Conservation (phyloP, 139 green algal genomes). For the Coccomyxa sp. region DNA sequence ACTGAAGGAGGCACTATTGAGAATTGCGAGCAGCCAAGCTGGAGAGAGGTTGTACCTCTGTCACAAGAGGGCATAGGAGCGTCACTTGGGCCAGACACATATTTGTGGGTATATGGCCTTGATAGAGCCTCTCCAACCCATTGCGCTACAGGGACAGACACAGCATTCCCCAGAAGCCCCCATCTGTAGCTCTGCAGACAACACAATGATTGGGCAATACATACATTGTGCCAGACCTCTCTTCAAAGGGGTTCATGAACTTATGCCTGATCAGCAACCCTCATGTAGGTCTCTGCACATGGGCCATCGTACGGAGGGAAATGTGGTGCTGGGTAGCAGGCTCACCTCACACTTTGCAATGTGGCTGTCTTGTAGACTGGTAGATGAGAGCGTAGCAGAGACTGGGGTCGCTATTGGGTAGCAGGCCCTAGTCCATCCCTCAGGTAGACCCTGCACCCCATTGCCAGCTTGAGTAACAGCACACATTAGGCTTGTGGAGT, state of each 20-base stretch:
- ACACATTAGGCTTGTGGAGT: neutral
- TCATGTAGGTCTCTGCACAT: neutral
- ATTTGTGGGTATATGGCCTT: constrained; percentile 51
- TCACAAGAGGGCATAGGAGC: too few relatives aligned
- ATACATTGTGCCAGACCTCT: neutral
- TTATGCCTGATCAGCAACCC: neutral
- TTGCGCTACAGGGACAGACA: constrained; percentile 70
- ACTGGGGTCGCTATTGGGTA: constrained; percentile 48
- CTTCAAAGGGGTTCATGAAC: neutral
- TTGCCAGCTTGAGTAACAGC: neutral
- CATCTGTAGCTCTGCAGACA: constrained; percentile 41
- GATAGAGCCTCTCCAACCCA: constrained; percentile 73
- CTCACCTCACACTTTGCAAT: constrained; percentile 29
- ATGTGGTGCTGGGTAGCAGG: neutral
- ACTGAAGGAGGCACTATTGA: too few relatives aligned
- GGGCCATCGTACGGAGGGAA: neutral
- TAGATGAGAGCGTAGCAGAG: constrained; percentile 8
- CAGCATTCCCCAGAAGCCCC: constrained; percentile 76
- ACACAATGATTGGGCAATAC: neutral
- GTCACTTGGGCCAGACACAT: constrained; percentile 13
- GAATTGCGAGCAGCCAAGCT: too few relatives aligned
- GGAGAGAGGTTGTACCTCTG: too few relatives aligned
- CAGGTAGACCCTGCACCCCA: constrained; percentile 60
- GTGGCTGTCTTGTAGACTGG: constrained; percentile 38
- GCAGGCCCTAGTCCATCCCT: constrained; percentile 56